Conservation (phyloP, 2,329 filamentous ascomycete species). For the Diaporthe longicolla region DNA sequence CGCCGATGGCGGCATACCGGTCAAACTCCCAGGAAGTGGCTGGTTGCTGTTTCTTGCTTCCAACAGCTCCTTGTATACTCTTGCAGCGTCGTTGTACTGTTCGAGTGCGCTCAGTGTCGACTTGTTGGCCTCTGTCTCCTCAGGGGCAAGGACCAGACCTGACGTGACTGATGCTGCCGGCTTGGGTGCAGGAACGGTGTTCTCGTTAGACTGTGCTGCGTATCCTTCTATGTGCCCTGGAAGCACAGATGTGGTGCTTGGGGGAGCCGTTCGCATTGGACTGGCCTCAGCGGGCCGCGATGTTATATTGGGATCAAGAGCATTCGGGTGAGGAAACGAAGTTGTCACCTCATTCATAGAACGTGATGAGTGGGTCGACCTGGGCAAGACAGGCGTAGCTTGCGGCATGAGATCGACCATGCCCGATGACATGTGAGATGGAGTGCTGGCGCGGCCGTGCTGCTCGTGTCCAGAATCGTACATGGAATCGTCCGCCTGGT, state of each 20-base stretch:
- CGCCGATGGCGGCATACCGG: slow-evolving; percentile 36
- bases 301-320: not conserved
- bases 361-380: not conserved
- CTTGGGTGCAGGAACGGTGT: not conserved
- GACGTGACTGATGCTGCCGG: not conserved
- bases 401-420: not conserved
- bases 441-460: not conserved
- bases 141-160: slow-evolving; percentile 20
- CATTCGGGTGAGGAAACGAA: not conserved
- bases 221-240: not conserved
- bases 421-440: not conserved
- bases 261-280: not conserved
- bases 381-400: not conserved
- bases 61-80: slow-evolving; percentile 34
- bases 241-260: not conserved
- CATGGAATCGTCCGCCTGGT: slow-evolving; percentile 8
- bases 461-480: not conserved
- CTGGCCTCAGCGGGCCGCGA: not conserved
- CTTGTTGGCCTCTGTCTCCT: slow-evolving; percentile 40
- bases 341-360: not conserved
- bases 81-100: slow-evolving; percentile 34
- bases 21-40: slow-evolving; percentile 36
- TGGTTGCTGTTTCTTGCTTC: slow-evolving; percentile 37
- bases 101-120: slow-evolving; percentile 32
- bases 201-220: not conserved